Evolutionary conservation across 352 stramenopile genomes (phyloP), one percentile per base, ranked within the genome.

Genomic region (Saprolegnia diclina): DNA sequence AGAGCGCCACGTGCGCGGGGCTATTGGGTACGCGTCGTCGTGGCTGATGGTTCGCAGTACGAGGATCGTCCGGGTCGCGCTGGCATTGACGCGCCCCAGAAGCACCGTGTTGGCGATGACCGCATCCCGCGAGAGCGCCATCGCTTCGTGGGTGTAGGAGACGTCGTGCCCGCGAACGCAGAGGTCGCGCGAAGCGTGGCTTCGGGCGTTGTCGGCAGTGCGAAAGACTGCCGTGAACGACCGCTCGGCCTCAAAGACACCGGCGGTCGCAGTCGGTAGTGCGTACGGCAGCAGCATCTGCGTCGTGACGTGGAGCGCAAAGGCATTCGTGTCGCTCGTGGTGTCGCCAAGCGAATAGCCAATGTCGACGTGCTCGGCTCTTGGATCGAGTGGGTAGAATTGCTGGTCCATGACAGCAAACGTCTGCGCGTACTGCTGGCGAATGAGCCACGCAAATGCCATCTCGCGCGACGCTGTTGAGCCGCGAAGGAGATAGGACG

Each of bases 21-120:
- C 42, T 1, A 50, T 22, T 21, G 56, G 56, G 38, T 22, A 29
- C 32, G 37, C 37, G 9, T 64, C 56, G 56, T 64, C 56, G n/a
- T 46, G 32, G 5, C 45, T 4, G 40, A 64, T 64, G 13, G 56
- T 64, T 9, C 37, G 29, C 26, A 32, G 40, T 4, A 64, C 32
- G 22, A 50, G 11, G 18, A 37, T 50, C 1, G 56, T 50, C 32
- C 32, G 29, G 32, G 14, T 64, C 32, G 5, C 38, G 18, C 5
- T 64, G 32, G 11, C 37, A 21, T n/a, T n/a, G 2, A 35, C 1
- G 13, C 42, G 42, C 42, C 42, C 42, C 42, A n/a, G 10, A 10
- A 48, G 42, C 13, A 48, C 42, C 13, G 11, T 48, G 42, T 48
- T 7, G 42, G 42, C 11, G 42, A 48, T 7, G 42, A 48, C 42